A percentile compares a stretch with the other conserved stretches of the same genome.
These are phyloP conservation scores for Erodium moschatum DNA, from an alignment of 441 rosid species.

Conservation along the genomic window DNA sequence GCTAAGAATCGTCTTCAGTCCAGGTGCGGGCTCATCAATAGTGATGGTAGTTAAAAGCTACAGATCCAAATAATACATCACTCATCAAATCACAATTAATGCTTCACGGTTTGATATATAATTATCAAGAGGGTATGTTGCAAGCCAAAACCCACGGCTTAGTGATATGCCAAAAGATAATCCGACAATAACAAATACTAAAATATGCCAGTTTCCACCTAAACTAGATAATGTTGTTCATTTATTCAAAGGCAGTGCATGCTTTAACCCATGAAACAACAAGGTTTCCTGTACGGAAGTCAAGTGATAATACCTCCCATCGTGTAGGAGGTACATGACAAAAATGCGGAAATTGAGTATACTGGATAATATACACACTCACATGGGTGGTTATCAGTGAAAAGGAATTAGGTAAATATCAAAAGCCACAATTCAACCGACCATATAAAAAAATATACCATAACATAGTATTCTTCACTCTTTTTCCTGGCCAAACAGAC, in stretches of 20 bases:
- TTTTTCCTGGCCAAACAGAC: not conserved
- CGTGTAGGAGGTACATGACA: not conserved
- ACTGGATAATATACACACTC: not conserved
- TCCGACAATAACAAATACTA: not conserved
- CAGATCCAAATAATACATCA: slow-evolving; percentile 12
- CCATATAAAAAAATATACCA: not conserved
- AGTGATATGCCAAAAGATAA: not conserved
- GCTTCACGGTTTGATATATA: not conserved
- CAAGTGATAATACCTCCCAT: not conserved
- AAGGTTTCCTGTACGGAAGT: not conserved
- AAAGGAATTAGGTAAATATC: not conserved
- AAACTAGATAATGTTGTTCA: not conserved
- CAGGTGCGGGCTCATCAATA: slow-evolving; percentile 75
- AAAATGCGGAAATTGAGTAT: not conserved
- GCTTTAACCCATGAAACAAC: not conserved
- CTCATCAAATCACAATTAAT: not conserved
- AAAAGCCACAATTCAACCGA: not conserved
- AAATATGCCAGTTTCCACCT: not conserved
- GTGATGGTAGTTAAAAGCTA: slow-evolving; percentile 79
- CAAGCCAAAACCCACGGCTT: not conserved
- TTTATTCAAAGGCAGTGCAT: not conserved
- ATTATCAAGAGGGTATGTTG: not conserved
- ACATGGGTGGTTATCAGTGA: not conserved
- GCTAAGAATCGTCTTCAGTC: slow-evolving; percentile 71
- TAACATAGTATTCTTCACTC: not conserved